Conservation (phyloP, 176 grass and related monocot species). For the Themeda triandra region DNA sequence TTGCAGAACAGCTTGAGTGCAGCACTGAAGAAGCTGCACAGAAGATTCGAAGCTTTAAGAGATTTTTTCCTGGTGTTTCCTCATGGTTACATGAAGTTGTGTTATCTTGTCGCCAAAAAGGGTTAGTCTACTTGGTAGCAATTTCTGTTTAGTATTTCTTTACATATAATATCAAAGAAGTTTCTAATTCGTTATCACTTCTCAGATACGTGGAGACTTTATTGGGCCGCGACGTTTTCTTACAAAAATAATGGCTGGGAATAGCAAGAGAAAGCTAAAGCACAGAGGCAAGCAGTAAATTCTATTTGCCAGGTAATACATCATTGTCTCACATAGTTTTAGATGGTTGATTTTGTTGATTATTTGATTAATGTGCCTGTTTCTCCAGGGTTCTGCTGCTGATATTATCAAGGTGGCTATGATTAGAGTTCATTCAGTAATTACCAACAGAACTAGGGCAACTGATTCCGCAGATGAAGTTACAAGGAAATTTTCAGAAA, state of each 20-base stretch:
- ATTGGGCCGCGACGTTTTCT: conserved; percentile 94
- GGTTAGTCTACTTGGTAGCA: conserved; percentile 49
- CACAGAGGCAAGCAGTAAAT: conserved; percentile 97
- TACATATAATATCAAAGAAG: background rate
- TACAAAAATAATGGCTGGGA: conserved; percentile 75
- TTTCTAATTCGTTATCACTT: conserved; percentile 19
- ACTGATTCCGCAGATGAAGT: conserved; percentile 40
- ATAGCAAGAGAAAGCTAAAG: conserved; percentile 87
- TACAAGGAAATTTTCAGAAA: conserved; percentile 42
- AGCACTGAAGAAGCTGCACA: conserved; percentile 65
- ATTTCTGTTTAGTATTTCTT: background rate
- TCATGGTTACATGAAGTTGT: conserved; percentile 83
- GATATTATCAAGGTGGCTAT: conserved; percentile 97
- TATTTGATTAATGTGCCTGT: background rate
- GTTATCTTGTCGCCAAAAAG: conserved; percentile 72
- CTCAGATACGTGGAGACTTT: conserved; percentile 82
- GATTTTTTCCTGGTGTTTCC: conserved; percentile 74
- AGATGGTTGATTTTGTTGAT: conserved; percentile 21
- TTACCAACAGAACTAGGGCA: conserved; percentile 34
- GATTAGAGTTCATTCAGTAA: conserved; percentile 81
- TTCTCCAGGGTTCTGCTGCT: conserved; percentile 75
- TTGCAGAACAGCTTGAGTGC: conserved; percentile 86
- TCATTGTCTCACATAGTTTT: background rate
- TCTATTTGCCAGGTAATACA: conserved; percentile 90
- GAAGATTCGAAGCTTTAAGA: conserved; percentile 89